phyloP scores from a whole-genome alignment of 441 rosid genomes.

The Pelargonium hybrid region DNA sequence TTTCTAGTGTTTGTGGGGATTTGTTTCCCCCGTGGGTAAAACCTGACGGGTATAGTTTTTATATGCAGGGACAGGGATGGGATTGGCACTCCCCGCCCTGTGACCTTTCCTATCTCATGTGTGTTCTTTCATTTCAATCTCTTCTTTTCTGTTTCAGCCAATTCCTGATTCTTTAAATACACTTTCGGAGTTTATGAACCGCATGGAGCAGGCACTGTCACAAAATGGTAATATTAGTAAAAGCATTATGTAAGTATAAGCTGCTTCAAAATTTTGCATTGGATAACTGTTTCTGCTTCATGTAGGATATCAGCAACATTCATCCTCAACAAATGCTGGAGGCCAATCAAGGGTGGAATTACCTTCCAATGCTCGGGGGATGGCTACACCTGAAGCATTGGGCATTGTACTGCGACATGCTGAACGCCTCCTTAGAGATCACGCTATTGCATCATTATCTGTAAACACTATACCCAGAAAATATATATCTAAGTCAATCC shows the following conservation, averaged over 20 bases:
- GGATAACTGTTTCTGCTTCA: slow-evolving; percentile 22
- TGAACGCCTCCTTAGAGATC: slow-evolving; percentile 54
- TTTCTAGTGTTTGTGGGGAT: too few relatives aligned
- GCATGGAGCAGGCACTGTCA: slow-evolving; percentile 60
- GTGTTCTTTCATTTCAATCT: slow-evolving; percentile 15
- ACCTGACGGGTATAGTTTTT: too few relatives aligned
- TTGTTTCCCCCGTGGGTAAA: too few relatives aligned
- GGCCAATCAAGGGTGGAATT: slow-evolving; percentile 36
- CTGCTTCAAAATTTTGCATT: slow-evolving; percentile 15
- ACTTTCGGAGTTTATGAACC: slow-evolving; percentile 58
- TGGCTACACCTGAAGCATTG: slow-evolving; percentile 63
- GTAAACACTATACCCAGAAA: slow-evolving; percentile 33
- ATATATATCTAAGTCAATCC: not conserved
- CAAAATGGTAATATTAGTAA: slow-evolving; percentile 46
- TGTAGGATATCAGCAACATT: slow-evolving; percentile 47
- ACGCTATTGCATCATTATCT: slow-evolving; percentile 44
- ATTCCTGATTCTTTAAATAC: slow-evolving; percentile 74
- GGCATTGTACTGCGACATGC: slow-evolving; percentile 51
- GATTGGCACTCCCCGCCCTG: too few relatives aligned
- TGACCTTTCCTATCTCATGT: not conserved
- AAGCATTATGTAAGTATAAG: slow-evolving; percentile 13
- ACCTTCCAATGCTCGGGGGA: slow-evolving; percentile 43
- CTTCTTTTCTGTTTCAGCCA: slow-evolving; percentile 46
- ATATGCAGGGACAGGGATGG: too few relatives aligned
- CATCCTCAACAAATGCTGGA: slow-evolving; percentile 31